Base-by-base conservation (phyloP, 805 yeast genomes). In the Grigorovia yakushimaensis region DNA sequence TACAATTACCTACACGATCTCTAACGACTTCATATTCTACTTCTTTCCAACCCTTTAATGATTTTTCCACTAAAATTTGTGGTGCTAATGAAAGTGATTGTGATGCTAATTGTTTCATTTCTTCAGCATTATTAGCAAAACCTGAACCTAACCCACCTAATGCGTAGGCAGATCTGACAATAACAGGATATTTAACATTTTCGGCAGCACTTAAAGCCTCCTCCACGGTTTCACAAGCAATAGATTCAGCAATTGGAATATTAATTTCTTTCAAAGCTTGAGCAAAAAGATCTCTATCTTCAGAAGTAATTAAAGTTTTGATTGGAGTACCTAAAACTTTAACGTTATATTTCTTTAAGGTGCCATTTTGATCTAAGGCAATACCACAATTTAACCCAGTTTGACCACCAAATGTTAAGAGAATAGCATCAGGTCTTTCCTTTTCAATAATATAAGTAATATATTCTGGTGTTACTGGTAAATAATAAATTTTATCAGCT, bases 41-140 rank as follows among this genome's bases (percentile, higher is more conserved):
- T 71, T 91, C 98, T 69, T 91, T 91, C 98, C 98, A 91, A 54
- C 98, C 98, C 74, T 89, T 91, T 71, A 91, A 74, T 5, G 98
- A 91, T 74, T 85, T 89, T 71, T 91, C 98, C 53, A 91, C 98
- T 58, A 91, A 73, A 56, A 91, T 88, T 74, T 91, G 98, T 45
- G 97, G 97, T 19, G 98, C 80, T 52, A 89, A 71, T 23, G 95
- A 81, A 52, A 91, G 74, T 1, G 96, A 86, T 69, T 87, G 95
- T 27, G 96, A 78, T 42, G 96, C 84, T 66, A 91, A 76, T 70
- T 91, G 84, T 66, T 80, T 79, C 62, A 91, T 77, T 69, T 93
- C 98, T 49, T 76, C 76, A 53, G 77, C 81, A 66, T 87, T 82
- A 57, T 77, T 75, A 49, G 98, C 98, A 63, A 91, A 91, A 39